Percentiles rank a stretch among this genome's conserved stretches.
Conservation (phyloP, 352 stramenopile genomes). For the Phytophthora syringae region DNA sequence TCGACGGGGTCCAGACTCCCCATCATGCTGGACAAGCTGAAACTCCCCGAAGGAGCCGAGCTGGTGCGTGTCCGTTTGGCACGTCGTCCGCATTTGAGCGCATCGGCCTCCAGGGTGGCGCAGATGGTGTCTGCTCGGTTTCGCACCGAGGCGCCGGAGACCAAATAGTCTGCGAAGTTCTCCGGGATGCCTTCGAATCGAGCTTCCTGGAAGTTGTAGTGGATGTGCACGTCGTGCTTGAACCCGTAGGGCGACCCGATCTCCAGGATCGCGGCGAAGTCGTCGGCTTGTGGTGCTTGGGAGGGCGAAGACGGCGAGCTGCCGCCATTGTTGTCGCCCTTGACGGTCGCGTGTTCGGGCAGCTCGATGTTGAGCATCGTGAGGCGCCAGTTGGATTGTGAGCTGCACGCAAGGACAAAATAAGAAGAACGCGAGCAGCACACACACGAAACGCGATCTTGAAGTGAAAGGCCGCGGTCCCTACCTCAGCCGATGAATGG, state of each 20-base stretch:
- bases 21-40: constrained; percentile 45
- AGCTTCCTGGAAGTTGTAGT: constrained; percentile 89
- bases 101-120: constrained; percentile 4
- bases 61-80: constrained; percentile 49
- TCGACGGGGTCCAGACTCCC: constrained; percentile 23
- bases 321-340: constrained; percentile 23
- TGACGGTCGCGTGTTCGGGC: constrained; percentile 38
- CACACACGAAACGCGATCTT: constrained; percentile 7
- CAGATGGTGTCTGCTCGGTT: constrained; percentile 30
- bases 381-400: constrained; percentile 31
- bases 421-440: constrained; percentile 31
- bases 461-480: constrained; percentile 33
- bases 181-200: constrained; percentile 86
- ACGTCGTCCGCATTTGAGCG: constrained; percentile 13
- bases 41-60: constrained; percentile 37
- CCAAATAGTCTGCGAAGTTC: constrained; percentile 82
- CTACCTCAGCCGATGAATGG: background rate
- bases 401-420: constrained; percentile 3
- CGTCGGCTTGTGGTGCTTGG: constrained; percentile 17
- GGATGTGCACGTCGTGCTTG: constrained; percentile 85
- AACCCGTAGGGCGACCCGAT: constrained; percentile 82
- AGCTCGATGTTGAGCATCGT: constrained; percentile 56
- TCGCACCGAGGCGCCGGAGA: constrained; percentile 31
- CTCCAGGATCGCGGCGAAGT: constrained; percentile 46
- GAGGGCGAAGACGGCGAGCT: constrained; percentile 42